Evolutionary conservation across 2,329 filamentous ascomycete genomes (phyloP).

Genomic region (Domatiomyces catenatus): DNA sequence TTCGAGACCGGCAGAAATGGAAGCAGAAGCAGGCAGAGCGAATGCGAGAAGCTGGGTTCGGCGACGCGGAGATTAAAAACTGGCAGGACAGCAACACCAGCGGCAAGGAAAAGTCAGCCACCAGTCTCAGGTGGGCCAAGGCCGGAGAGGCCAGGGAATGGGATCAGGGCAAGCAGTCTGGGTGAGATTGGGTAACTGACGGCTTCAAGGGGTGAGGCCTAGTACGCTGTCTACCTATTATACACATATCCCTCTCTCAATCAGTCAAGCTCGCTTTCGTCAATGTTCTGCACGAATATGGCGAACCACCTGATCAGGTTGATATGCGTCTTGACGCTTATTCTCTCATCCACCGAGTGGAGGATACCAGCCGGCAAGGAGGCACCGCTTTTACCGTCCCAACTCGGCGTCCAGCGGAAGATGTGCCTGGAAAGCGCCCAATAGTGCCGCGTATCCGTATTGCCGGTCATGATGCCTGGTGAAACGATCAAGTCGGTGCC

Average conservation of each 20-base stretch:
- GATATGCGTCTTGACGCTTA: slow-evolving; percentile 18
- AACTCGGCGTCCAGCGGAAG: slow-evolving; percentile 23
- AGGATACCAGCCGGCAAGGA: slow-evolving; percentile 18
- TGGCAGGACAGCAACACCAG: slow-evolving; percentile 43
- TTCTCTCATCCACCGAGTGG: slow-evolving; percentile 25
- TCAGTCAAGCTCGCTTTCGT: slow-evolving; percentile 12
- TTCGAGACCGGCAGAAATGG: slow-evolving; percentile 67
- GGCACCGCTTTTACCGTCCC: slow-evolving; percentile 17
- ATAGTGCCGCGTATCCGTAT: slow-evolving; percentile 37
- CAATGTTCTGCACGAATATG: slow-evolving; percentile 19
- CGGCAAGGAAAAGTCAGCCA: slow-evolving; percentile 38
- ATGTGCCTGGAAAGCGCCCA: slow-evolving; percentile 34
- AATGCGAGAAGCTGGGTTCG: slow-evolving; percentile 62
- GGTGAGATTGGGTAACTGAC: background rate
- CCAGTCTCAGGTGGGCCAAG: slow-evolving; percentile 58
- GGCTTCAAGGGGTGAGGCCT: background rate
- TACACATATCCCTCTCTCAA: background rate
- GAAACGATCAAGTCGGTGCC: slow-evolving; percentile 38
- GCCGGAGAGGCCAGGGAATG: slow-evolving; percentile 52
- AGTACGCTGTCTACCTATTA: background rate
- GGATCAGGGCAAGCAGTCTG: slow-evolving; percentile 43
- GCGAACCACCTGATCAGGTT: slow-evolving; percentile 21
- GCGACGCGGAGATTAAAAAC: slow-evolving; percentile 55
- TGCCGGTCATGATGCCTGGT: slow-evolving; percentile 37
- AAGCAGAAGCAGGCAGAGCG: slow-evolving; percentile 59